These are phyloP conservation scores for Amyloporia xantha DNA, from an alignment of 768 basidiomycete genomes.

Conservation along the genomic window DNA sequence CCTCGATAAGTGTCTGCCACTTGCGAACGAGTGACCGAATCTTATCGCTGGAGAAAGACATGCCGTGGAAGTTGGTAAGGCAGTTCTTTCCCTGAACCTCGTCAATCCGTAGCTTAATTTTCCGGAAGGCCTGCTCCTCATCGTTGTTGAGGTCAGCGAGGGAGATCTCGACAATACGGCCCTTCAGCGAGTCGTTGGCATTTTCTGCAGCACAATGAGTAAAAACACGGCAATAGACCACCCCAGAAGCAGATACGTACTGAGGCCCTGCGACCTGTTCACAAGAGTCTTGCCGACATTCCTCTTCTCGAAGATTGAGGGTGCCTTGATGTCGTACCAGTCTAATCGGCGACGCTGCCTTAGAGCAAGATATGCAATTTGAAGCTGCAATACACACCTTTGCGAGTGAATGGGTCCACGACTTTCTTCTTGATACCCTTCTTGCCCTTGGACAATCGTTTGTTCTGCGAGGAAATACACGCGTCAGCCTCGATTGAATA, in stretches of 20 bases:
- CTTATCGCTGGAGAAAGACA: constrained; percentile 99
- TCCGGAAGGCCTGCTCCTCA: constrained; percentile 98
- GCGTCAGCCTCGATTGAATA: too few relatives aligned
- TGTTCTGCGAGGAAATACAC: constrained; percentile 69
- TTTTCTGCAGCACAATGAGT: constrained; percentile 58
- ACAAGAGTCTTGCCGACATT: constrained; percentile 98
- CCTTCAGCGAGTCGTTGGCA: constrained; percentile 96
- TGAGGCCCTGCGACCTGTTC: constrained; percentile 96
- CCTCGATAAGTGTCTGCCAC: constrained; percentile 99
- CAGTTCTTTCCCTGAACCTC: constrained; percentile 98
- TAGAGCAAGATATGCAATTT: too few relatives aligned
- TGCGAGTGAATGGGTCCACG: constrained; percentile 99
- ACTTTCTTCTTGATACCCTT: constrained; percentile 99
- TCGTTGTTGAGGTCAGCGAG: constrained; percentile 98
- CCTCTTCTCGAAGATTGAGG: constrained; percentile 93
- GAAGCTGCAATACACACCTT: constrained; percentile 58
- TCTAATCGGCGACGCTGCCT: constrained; percentile 43
- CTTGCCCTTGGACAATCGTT: constrained; percentile 96
- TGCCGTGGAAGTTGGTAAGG: constrained; percentile 99
- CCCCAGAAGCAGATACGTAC: constrained; percentile 51
- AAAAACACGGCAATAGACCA: constrained; percentile 5
- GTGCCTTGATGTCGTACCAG: constrained; percentile 99
- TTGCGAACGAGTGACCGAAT: constrained; percentile 99
- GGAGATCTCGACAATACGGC: constrained; percentile 93
- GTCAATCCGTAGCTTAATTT: constrained; percentile 97